Base-by-base conservation (phyloP, 768 basidiomycete genomes). In the Agaricus blazei region DNA sequence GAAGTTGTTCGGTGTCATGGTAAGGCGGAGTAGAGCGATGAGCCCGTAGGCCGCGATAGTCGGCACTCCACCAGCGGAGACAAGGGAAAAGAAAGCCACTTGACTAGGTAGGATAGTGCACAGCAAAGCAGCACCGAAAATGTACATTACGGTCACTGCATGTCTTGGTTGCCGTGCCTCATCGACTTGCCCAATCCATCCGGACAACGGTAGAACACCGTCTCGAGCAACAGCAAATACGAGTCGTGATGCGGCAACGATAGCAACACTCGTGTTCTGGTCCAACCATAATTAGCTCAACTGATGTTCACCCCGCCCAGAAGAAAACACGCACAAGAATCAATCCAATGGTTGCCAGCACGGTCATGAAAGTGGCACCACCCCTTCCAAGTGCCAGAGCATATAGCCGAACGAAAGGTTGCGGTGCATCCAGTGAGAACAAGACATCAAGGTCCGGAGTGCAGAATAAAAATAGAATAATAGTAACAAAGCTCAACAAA, bases 171-270 rank as follows among this genome's bases (percentile, higher is more conserved):
- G 89, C 1, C 89, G 87, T 14, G 78, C 69, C 0, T 68, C 59
- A 48, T 88, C 84, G 41, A 95, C 88, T 57, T 76, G 70, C 43
- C 89, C 84, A 51, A 97, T 88, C 93, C 93, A 96, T 11, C 71
- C 57, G 0, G 90, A 93, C 46, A 90, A 66, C 0, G 94, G 93
- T 9, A 97, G 75, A 0, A 95, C 90, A 28, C 93, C 93, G 62
- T 97, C 94, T 51, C 94, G 86, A n/a, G 93, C 93, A 44, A 97
- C 88, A 8, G 93, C 94, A 64, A 90, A 97, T 40, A 97, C 79
- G 27, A 97, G 79, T 3, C 93, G 83, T 11, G 92, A 94, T 11
- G 92, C 83, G 1, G 94, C 93, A 19, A 95, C 90, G 54, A 96
- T 84, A 15, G 90, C 83, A 43, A 95, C 81, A 59, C 87, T 91